Conservation (phyloP, 2,329 filamentous ascomycete species). For the Paracamarosporium sp. region DNA sequence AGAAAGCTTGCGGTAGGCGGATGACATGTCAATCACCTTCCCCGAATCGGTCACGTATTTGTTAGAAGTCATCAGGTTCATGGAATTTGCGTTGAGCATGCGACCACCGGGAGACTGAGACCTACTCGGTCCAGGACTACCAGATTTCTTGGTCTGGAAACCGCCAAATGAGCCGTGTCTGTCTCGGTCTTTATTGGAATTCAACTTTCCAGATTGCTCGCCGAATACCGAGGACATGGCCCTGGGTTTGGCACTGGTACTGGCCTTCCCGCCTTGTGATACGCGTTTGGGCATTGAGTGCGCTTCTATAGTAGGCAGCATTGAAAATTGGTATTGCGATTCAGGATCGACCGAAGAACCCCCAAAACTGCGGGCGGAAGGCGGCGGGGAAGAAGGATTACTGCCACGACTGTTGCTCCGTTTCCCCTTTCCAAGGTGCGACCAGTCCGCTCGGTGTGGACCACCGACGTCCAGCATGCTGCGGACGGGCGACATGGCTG, state of each 20-base stretch:
- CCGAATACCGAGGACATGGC: conserved; percentile 56
- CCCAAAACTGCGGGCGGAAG: conserved; percentile 19
- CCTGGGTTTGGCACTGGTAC: conserved; percentile 45
- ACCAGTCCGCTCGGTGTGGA: conserved; percentile 46
- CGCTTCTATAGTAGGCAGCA: conserved; percentile 53
- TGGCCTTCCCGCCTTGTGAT: conserved; percentile 51
- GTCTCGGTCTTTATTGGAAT: conserved; percentile 30
- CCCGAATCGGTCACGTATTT: conserved; percentile 66
- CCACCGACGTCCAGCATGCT: conserved; percentile 61
- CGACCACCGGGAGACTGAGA: conserved; percentile 46
- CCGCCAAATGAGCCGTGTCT: conserved; percentile 50
- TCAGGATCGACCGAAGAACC: conserved; percentile 45
- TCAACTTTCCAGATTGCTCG: conserved; percentile 28
- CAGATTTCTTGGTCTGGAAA: conserved; percentile 47
- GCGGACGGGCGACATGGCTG: conserved; percentile 65
- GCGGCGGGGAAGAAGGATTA: conserved; percentile 39
- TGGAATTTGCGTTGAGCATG: conserved; percentile 58
- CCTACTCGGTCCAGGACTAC: conserved; percentile 45
- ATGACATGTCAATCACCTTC: conserved; percentile 70
- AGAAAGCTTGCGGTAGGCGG: conserved; percentile 73
- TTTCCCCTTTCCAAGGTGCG: conserved; percentile 40
- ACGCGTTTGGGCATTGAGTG: conserved; percentile 51
- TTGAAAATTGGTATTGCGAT: conserved; percentile 53
- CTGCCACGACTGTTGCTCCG: conserved; percentile 38
- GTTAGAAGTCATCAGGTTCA: conserved; percentile 48